A percentile compares a stretch with the other conserved stretches of the same genome.
phyloP scores from a whole-genome alignment of 2,329 filamentous ascomycete genomes.

The Cladobotryum mycophilum region DNA sequence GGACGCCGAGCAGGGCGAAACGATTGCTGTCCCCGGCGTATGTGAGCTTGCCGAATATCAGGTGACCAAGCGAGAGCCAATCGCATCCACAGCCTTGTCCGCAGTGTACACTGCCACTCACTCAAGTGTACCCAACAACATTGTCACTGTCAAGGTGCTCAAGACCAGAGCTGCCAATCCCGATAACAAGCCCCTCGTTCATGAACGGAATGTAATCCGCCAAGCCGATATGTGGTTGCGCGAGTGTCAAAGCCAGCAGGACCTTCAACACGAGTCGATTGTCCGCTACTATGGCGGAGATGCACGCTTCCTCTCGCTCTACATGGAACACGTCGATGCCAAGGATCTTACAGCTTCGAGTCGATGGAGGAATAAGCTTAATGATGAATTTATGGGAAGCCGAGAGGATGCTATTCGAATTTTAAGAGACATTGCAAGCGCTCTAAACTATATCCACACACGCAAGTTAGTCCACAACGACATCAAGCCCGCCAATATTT shows the following conservation, averaged over 20 bases:
- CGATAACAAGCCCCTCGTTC: slow-evolving; percentile 40
- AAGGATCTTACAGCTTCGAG: slow-evolving; percentile 45
- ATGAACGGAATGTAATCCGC: slow-evolving; percentile 49
- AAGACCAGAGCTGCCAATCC: slow-evolving; percentile 42
- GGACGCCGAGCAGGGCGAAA: slow-evolving; percentile 44
- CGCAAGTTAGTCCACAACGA: slow-evolving; percentile 53
- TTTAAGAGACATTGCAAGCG: slow-evolving; percentile 46
- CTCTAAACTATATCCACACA: slow-evolving; percentile 50
- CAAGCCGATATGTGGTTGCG: slow-evolving; percentile 56
- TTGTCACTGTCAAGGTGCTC: slow-evolving; percentile 56
- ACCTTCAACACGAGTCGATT: slow-evolving; percentile 51
- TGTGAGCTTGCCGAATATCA: slow-evolving; percentile 48
- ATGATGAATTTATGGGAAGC: slow-evolving; percentile 45
- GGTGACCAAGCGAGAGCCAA: slow-evolving; percentile 50
- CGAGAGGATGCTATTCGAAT: slow-evolving; percentile 46
- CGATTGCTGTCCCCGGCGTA: slow-evolving; percentile 42
- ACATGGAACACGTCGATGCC: slow-evolving; percentile 56
- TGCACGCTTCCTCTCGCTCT: slow-evolving; percentile 52
- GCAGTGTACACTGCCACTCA: slow-evolving; percentile 51
- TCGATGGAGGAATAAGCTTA: slow-evolving; percentile 42
- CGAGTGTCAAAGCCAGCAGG: slow-evolving; percentile 50
- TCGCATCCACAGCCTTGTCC: slow-evolving; percentile 48
- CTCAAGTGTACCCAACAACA: slow-evolving; percentile 45
- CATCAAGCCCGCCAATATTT: slow-evolving; percentile 56
- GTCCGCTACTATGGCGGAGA: slow-evolving; percentile 54